Conservation (phyloP, 768 basidiomycete species). For the Suillus occidentalis region DNA sequence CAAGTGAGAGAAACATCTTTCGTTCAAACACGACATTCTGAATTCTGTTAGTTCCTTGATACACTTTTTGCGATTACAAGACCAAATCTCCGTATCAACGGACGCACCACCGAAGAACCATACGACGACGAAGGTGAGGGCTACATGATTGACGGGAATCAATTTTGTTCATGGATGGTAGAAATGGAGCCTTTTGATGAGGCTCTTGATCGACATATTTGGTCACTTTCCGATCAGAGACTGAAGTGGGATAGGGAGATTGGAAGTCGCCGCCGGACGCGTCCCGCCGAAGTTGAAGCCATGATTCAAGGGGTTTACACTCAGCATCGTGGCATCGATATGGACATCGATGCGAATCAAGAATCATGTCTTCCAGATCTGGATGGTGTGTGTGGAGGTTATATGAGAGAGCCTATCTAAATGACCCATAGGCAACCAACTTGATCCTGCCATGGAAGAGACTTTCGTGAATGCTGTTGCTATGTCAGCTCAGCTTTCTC, state of each 20-base stretch:
- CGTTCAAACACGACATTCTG: constrained; percentile 10
- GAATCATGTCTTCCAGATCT: not conserved
- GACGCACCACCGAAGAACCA: constrained; percentile 70
- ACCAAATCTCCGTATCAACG: constrained; percentile 79
- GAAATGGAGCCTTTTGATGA: constrained; percentile 85
- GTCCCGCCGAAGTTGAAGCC: constrained; percentile 54
- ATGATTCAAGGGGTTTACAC: constrained; percentile 40
- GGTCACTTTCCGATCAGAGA: constrained; percentile 74
- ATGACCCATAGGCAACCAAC: constrained; percentile 20
- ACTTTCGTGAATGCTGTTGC: constrained; percentile 37
- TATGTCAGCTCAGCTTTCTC: constrained; percentile 48
- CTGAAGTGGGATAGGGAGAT: constrained; percentile 75
- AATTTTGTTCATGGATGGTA: constrained; percentile 24
- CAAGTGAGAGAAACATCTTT: constrained; percentile 38
- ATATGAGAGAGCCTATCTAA: not conserved
- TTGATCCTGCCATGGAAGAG: constrained; percentile 25
- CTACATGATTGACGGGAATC: not conserved
- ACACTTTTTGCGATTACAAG: constrained; percentile 59
- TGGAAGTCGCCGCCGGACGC: constrained; percentile 62
- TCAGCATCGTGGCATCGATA: constrained; percentile 33
- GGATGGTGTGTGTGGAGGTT: constrained; percentile 11
- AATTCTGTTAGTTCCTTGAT: constrained; percentile 53
- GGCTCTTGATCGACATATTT: constrained; percentile 77
- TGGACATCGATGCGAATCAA: constrained; percentile 22
- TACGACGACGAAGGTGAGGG: constrained; percentile 50